Evolutionary conservation across 306 rosid species (phyloP).

Genomic region (Rosa chinensis): DNA sequence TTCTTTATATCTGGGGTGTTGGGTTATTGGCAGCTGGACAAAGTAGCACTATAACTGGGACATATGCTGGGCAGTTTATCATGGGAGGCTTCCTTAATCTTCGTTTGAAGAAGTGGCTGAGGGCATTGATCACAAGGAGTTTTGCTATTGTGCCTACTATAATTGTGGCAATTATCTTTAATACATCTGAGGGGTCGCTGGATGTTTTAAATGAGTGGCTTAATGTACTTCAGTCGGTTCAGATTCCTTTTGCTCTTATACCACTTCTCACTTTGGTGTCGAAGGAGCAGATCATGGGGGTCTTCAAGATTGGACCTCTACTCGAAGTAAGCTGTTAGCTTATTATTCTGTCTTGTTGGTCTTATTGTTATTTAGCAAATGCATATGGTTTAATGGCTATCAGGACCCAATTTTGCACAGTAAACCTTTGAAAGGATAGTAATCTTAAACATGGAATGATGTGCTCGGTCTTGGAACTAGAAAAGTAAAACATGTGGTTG

Average conservation of each 20-base stretch:
- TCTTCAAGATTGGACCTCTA: conserved; percentile 71
- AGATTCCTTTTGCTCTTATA: conserved; percentile 88
- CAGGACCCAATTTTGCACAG: not conserved
- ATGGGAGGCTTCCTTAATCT: conserved; percentile 97
- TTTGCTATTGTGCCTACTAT: conserved; percentile 86
- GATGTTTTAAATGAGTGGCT: conserved; percentile 89
- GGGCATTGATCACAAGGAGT: conserved; percentile 85
- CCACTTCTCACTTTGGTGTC: conserved; percentile 86
- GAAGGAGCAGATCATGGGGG: conserved; percentile 82
- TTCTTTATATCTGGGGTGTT: conserved; percentile 88
- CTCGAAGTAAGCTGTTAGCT: conserved; percentile 55
- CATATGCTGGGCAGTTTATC: conserved; percentile 91
- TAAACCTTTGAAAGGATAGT: not conserved
- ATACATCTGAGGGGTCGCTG: conserved; percentile 69
- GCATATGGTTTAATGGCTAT: not conserved
- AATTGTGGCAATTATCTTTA: conserved; percentile 67
- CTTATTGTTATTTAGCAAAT: not conserved
- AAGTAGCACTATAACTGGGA: conserved; percentile 90
- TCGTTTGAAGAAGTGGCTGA: conserved; percentile 82
- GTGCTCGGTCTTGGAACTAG: not conserved
- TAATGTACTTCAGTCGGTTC: conserved; percentile 87
- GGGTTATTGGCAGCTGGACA: conserved; percentile 93
- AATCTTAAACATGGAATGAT: not conserved
- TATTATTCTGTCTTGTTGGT: conserved; percentile 5
- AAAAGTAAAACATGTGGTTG: not conserved